Percentiles rank a stretch among this genome's conserved stretches.
phyloP scores from a whole-genome alignment of 2,329 filamentous ascomycete species.

The Drechslera avenae region DNA sequence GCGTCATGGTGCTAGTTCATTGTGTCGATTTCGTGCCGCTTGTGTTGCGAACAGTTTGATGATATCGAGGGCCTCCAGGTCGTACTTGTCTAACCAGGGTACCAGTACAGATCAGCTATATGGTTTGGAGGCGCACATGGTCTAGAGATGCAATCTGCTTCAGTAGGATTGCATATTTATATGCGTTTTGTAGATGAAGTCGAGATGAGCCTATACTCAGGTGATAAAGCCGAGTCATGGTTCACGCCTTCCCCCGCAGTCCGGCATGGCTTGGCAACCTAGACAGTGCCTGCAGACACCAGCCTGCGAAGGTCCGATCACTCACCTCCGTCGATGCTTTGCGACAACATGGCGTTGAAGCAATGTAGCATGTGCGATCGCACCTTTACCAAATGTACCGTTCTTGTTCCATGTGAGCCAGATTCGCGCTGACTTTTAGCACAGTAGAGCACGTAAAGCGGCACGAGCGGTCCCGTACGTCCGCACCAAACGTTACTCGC shows the following conservation, averaged over 20 bases:
- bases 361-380: slow-evolving; percentile 56
- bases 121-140: slow-evolving; percentile 8
- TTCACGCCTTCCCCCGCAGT: slow-evolving; percentile 34
- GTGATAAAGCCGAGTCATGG: slow-evolving; percentile 34
- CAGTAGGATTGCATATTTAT: slow-evolving; percentile 29
- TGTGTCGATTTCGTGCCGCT: too few species aligned
- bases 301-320: slow-evolving; percentile 23
- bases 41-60: not conserved
- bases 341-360: slow-evolving; percentile 43
- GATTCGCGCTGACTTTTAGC: slow-evolving; percentile 9
- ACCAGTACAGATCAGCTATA: slow-evolving; percentile 7
- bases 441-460: slow-evolving; percentile 58
- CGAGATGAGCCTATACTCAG: slow-evolving; percentile 36
- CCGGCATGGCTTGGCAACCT: slow-evolving; percentile 28
- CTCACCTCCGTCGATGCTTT: slow-evolving; percentile 15
- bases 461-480: slow-evolving; percentile 60
- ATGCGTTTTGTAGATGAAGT: slow-evolving; percentile 37
- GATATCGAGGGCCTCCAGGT: not conserved
- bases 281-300: slow-evolving; percentile 19
- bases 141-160: slow-evolving; percentile 32
- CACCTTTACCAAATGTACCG: slow-evolving; percentile 56
- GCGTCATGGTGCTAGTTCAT: too few species aligned
- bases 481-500: not conserved
- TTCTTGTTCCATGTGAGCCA: not conserved
- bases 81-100: not conserved